Evolutionary conservation across 176 grass and related monocot species (phyloP).

Genomic region (Hsuehochloa calcarea): DNA sequence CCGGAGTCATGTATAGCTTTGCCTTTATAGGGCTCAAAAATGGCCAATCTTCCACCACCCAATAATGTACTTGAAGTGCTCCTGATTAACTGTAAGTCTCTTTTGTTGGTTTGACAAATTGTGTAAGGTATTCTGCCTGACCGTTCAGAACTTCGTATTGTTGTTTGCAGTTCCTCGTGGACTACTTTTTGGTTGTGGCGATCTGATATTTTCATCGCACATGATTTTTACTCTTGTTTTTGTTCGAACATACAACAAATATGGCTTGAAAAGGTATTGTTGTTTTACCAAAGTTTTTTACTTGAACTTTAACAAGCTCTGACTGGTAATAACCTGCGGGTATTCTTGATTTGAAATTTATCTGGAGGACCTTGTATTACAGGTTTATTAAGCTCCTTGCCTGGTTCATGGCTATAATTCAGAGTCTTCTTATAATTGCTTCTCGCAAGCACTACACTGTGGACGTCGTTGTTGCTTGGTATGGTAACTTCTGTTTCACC

Average conservation of each 20-base stretch:
- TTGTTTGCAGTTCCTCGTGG: slow-evolving; percentile 82
- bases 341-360: slow-evolving; percentile 7
- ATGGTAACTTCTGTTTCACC: background rate
- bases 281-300: background rate
- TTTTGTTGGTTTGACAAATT: slow-evolving; percentile 23
- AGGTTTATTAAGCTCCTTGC: slow-evolving; percentile 82
- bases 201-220: slow-evolving; percentile 98
- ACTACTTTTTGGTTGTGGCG: slow-evolving; percentile 84
- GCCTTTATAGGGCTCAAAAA: slow-evolving; percentile 58
- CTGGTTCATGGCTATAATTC: slow-evolving; percentile 73
- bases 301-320: background rate
- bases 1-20: slow-evolving; percentile 32
- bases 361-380: background rate
- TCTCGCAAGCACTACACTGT: slow-evolving; percentile 97
- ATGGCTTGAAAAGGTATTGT: slow-evolving; percentile 77
- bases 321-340: background rate
- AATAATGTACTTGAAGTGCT: slow-evolving; percentile 78
- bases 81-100: slow-evolving; percentile 77
- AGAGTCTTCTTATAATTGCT: slow-evolving; percentile 85
- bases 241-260: slow-evolving; percentile 83
- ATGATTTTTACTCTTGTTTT: slow-evolving; percentile 99
- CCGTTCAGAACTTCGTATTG: background rate
- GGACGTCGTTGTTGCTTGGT: slow-evolving; percentile 96
- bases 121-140: background rate
- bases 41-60: slow-evolving; percentile 83